phyloP scores from a whole-genome alignment of 148 eudicot species.

The Camellia sinensis region DNA sequence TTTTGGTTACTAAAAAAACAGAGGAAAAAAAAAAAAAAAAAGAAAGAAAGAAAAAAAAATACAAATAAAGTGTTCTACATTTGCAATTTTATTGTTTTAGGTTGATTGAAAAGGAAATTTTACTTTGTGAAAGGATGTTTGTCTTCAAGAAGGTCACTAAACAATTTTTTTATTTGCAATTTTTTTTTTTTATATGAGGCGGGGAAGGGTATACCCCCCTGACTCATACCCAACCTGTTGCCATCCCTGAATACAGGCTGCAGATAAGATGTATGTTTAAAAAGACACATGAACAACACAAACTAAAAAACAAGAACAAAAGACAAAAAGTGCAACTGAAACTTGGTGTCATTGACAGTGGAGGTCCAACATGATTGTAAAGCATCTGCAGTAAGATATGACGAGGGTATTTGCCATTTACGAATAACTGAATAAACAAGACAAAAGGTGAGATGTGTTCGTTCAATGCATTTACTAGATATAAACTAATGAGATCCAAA shows the following conservation, averaged over 20 bases:
- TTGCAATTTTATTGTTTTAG: too few species aligned
- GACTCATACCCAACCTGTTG: not conserved
- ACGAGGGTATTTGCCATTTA: not conserved
- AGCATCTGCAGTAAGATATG: not conserved
- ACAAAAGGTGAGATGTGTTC: not conserved
- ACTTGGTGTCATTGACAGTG: not conserved
- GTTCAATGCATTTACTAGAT: not conserved
- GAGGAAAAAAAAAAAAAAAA: too few species aligned
- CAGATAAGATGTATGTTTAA: not conserved
- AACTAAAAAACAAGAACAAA: not conserved
- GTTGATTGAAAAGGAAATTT: too few species aligned
- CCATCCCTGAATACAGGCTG: not conserved
- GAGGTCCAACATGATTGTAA: not conserved
- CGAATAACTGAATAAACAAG: not conserved
- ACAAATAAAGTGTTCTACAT: too few species aligned
- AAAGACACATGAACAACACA: not conserved
- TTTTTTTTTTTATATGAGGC: too few species aligned
- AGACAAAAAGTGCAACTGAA: not conserved
- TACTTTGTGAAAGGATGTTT: too few species aligned
- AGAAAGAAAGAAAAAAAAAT: too few species aligned
- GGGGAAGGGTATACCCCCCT: too few species aligned
- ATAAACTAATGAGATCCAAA: not conserved
- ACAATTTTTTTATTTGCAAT: too few species aligned
- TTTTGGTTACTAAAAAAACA: too few species aligned
- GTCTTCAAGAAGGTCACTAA: too few species aligned